A percentile compares a stretch with the other conserved stretches of the same genome.
Conservation (phyloP, 2,329 filamentous ascomycete species). For the Bisporella sp. region DNA sequence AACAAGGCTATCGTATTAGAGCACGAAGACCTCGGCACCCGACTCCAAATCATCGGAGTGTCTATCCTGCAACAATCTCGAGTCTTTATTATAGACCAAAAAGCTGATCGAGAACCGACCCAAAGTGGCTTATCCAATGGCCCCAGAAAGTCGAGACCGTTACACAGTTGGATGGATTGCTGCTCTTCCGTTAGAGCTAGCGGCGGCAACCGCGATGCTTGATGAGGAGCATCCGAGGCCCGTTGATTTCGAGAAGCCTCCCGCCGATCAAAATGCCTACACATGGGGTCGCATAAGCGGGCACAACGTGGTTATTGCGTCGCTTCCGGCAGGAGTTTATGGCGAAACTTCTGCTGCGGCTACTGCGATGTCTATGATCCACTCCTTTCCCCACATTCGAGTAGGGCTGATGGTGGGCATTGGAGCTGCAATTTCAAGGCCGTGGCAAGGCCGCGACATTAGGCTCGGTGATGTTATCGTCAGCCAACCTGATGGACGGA, state of each 20-base stretch:
- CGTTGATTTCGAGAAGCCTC: background rate
- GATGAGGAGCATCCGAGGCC: slow-evolving; percentile 10
- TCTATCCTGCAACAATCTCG: too few relatives aligned
- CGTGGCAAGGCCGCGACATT: background rate
- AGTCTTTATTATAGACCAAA: too few relatives aligned
- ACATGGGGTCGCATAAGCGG: slow-evolving; percentile 19
- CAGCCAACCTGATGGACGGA: slow-evolving; percentile 5
- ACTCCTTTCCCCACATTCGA: slow-evolving; percentile 26
- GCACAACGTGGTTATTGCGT: slow-evolving; percentile 30
- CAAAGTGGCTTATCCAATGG: too few relatives aligned
- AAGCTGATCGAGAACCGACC: too few relatives aligned
- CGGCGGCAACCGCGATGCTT: slow-evolving; percentile 15
- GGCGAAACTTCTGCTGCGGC: slow-evolving; percentile 29
- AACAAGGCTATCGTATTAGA: too few relatives aligned
- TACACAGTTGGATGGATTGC: slow-evolving; percentile 23
- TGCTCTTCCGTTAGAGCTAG: slow-evolving; percentile 14
- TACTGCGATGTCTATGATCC: slow-evolving; percentile 24
- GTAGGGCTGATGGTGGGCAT: slow-evolving; percentile 37
- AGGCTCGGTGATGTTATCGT: background rate
- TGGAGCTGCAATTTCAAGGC: slow-evolving; percentile 20
- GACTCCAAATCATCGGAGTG: too few relatives aligned
- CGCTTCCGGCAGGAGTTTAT: slow-evolving; percentile 21
- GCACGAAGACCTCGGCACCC: too few relatives aligned
- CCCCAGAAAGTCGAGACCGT: too few relatives aligned
- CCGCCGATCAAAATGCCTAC: slow-evolving; percentile 18